phyloP scores from a whole-genome alignment of 2,329 filamentous ascomycete species.

The Aspergillus calidoustus region DNA sequence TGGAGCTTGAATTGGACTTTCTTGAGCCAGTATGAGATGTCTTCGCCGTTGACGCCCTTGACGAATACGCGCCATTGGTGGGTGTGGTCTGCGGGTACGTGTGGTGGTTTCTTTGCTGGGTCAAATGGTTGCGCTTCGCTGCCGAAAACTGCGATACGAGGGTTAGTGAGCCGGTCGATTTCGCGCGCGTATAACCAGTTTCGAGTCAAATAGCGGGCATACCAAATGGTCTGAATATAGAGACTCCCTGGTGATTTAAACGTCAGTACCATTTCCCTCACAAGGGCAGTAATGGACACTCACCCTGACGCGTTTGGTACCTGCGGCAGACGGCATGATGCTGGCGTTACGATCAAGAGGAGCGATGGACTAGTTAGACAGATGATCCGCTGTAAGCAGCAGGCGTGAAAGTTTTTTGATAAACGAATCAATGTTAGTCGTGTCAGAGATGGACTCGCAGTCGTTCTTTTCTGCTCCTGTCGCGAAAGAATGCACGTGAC shows the following conservation, averaged over 20 bases:
- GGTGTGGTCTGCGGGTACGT: slow-evolving; percentile 86
- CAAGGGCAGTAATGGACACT: slow-evolving; percentile 22
- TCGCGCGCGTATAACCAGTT: not conserved
- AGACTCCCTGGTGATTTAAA: slow-evolving; percentile 43
- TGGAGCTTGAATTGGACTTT: slow-evolving; percentile 98
- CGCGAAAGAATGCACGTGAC: slow-evolving; percentile 30
- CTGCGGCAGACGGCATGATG: slow-evolving; percentile 58
- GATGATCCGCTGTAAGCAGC: not conserved
- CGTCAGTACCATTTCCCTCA: slow-evolving; percentile 25
- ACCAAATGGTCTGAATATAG: slow-evolving; percentile 54
- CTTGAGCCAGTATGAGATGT: slow-evolving; percentile 93
- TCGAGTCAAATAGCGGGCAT: slow-evolving; percentile 18
- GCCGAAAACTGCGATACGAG: slow-evolving; percentile 66
- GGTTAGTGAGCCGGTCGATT: not conserved
- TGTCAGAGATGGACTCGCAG: not conserved
- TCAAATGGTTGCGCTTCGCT: slow-evolving; percentile 80
- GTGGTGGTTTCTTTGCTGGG: slow-evolving; percentile 73
- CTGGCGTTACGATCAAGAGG: not conserved
- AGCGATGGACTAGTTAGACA: not conserved
- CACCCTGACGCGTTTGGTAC: slow-evolving; percentile 59
- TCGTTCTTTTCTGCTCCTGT: not conserved
- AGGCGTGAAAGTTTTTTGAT: not conserved
- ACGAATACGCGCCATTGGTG: slow-evolving; percentile 97
- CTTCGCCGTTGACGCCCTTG: slow-evolving; percentile 83
- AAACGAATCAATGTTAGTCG: not conserved